These are phyloP conservation scores for Rhipidocladum racemiflorum DNA, from an alignment of 176 grass and related monocot species.

Conservation along the genomic window DNA sequence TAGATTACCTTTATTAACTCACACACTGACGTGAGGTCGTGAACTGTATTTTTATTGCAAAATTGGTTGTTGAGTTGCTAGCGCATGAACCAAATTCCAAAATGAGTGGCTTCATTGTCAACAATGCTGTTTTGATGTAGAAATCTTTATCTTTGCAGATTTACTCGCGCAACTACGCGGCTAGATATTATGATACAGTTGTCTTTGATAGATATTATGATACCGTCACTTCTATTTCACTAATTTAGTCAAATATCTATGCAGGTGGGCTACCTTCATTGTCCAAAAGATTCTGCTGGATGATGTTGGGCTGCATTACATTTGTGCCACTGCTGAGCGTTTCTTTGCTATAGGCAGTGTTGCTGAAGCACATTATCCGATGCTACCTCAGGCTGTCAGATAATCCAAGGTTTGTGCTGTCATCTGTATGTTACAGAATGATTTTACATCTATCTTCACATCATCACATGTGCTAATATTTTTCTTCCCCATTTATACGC, in stretches of 20 bases:
- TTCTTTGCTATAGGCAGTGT: conserved; percentile 93
- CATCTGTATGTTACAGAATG: conserved; percentile 9
- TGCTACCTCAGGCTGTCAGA: conserved; percentile 98
- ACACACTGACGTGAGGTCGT: background rate
- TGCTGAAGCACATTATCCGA: conserved; percentile 93
- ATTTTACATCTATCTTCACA: background rate
- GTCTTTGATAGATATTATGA: no score
- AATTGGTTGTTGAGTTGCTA: background rate
- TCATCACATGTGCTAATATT: background rate
- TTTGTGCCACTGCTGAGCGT: conserved; percentile 79
- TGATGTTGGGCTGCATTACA: conserved; percentile 90
- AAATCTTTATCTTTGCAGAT: background rate
- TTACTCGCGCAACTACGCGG: no score
- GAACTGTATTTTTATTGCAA: background rate
- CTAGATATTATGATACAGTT: no score
- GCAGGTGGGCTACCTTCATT: conserved; percentile 94
- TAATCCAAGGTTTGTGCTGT: conserved; percentile 65
- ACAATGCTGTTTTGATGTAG: background rate
- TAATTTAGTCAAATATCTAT: conserved; percentile 24
- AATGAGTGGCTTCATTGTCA: background rate
- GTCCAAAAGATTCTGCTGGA: conserved; percentile 97
- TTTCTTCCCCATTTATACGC: background rate
- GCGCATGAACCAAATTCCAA: background rate
- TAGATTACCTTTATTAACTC: background rate
- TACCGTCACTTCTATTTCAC: background rate